These are phyloP conservation scores for Leccinum sublutescens DNA, from an alignment of 768 basidiomycete species.

Conservation along the genomic window DNA sequence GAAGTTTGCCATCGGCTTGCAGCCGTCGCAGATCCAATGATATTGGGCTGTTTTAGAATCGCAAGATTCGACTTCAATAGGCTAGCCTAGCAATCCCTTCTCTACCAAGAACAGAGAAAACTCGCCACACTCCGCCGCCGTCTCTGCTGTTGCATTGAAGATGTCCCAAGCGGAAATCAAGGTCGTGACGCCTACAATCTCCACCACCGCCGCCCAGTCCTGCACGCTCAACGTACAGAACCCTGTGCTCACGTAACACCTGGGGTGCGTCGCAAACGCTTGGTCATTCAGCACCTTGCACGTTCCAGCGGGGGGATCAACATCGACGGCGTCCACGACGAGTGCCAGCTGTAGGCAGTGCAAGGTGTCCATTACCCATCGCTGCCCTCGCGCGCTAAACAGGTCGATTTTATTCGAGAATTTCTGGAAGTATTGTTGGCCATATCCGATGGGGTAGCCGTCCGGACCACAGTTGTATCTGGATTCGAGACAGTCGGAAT, in stretches of 20 bases:
- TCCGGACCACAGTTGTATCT: not conserved
- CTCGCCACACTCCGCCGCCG: conserved; percentile 6
- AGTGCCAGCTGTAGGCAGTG: conserved; percentile 19
- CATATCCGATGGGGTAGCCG: not conserved
- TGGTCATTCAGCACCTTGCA: not conserved
- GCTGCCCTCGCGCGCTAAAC: not conserved
- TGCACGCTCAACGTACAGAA: conserved; percentile 36
- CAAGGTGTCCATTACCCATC: not conserved
- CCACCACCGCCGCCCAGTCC: conserved; percentile 39
- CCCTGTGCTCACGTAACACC: conserved; percentile 30
- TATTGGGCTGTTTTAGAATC: too few relatives aligned
- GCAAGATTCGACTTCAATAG: too few relatives aligned
- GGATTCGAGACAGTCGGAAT: not conserved
- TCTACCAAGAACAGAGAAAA: conserved; percentile 16
- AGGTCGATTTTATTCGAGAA: not conserved
- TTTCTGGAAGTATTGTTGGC: not conserved
- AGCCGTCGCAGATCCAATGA: too few relatives aligned
- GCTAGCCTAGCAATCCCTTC: conserved; percentile 10
- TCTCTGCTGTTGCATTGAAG: conserved; percentile 12
- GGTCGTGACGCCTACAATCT: conserved; percentile 26
- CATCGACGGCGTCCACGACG: conserved; percentile 35
- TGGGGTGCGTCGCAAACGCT: not conserved
- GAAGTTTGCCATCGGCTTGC: too few relatives aligned
- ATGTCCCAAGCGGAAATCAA: conserved; percentile 19
- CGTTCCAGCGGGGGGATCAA: conserved; percentile 4